Conservation (phyloP, 2,329 filamentous ascomycete genomes). For the Tolypocladium ovalisporum region DNA sequence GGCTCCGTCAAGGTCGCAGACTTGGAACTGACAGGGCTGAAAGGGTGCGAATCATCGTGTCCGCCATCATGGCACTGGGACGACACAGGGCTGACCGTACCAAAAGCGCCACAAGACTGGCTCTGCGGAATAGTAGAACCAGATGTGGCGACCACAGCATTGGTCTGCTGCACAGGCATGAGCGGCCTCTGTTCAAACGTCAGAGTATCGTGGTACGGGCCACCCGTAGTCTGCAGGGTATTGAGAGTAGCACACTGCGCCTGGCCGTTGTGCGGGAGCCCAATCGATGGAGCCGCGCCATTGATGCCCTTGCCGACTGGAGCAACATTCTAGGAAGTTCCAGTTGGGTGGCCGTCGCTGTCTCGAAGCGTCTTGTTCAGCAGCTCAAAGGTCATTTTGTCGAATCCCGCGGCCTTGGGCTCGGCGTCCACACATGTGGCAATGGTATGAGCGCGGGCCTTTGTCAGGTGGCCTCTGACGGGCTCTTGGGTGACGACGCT, state of each 20-base stretch:
- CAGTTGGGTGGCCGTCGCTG: slow-evolving; percentile 1
- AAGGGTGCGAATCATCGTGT: background rate
- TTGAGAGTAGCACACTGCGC: background rate
- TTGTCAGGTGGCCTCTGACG: background rate
- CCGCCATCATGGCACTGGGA: slow-evolving; percentile 1
- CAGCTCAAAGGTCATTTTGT: slow-evolving; percentile 1
- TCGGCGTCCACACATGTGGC: background rate
- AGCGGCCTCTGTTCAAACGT: background rate
- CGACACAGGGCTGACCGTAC: slow-evolving; percentile 1
- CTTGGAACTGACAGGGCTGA: slow-evolving; percentile 4
- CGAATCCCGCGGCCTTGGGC: background rate
- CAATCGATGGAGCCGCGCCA: background rate
- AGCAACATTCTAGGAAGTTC: slow-evolving; percentile 7
- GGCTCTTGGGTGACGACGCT: background rate
- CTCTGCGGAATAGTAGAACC: slow-evolving; percentile 5
- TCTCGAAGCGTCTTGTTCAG: slow-evolving; percentile 3
- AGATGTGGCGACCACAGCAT: background rate
- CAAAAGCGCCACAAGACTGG: slow-evolving; percentile 5
- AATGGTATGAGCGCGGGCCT: slow-evolving; percentile 1
- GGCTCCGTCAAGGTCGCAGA: slow-evolving; percentile 24
- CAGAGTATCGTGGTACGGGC: background rate
- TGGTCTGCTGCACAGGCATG: background rate
- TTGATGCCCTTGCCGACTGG: background rate
- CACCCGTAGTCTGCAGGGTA: background rate
- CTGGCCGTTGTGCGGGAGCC: background rate